phyloP scores from a whole-genome alignment of 2,329 filamentous ascomycete species.

The Beauveria brongniartii region DNA sequence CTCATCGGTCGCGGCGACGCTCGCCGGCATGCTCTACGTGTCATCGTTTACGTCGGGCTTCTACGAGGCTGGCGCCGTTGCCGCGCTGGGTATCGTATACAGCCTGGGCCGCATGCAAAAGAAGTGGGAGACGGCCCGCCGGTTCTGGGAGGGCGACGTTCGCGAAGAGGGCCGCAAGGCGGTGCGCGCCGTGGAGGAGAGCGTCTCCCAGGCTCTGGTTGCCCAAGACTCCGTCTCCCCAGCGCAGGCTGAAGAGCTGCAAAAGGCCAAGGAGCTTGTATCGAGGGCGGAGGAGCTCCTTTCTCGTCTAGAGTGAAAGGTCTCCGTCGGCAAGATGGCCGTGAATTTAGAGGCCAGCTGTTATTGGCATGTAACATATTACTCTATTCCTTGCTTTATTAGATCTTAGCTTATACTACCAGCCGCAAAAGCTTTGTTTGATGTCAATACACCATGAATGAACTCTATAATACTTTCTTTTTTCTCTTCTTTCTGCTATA shows the following conservation, averaged over 20 bases:
- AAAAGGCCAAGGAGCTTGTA: constrained; percentile 36
- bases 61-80: constrained; percentile 56
- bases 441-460: neutral
- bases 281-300: constrained; percentile 42
- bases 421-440: neutral
- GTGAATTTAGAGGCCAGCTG: neutral
- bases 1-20: constrained; percentile 50
- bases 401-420: neutral
- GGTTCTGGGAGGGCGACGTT: constrained; percentile 59
- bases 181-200: constrained; percentile 47
- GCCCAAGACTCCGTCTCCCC: constrained; percentile 16
- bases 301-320: constrained; percentile 34
- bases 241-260: constrained; percentile 26
- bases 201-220: constrained; percentile 39
- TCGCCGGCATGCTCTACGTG: constrained; percentile 49
- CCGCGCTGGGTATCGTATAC: constrained; percentile 52
- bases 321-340: neutral
- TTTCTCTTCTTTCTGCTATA: constrained; percentile 1
- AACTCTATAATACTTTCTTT: neutral
- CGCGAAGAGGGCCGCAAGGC: constrained; percentile 58
- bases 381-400: neutral
- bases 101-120: constrained; percentile 52
- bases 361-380: constrained; percentile 3
- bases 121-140: constrained; percentile 52
- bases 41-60: constrained; percentile 43